Base-by-base conservation (phyloP, 768 basidiomycete genomes). In the Hydnomerulius pinastri region DNA sequence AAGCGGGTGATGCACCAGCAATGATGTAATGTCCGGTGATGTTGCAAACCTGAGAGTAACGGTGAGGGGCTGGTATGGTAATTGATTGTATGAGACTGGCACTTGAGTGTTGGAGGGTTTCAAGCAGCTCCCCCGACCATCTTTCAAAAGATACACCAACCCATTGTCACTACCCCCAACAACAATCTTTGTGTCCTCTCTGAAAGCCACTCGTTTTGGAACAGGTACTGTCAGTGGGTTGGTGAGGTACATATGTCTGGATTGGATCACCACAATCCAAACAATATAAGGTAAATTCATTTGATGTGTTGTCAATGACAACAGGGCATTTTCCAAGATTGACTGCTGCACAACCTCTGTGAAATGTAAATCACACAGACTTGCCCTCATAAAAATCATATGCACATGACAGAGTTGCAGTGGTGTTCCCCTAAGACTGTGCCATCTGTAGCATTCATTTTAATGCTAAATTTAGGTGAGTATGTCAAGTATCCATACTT, bases 161-260 rank as follows among this genome's bases (percentile, higher is more conserved):
- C 55, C 25, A 23, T 17, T 13, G 17, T 56, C 48, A 20, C 55
- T 54, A 4, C 55, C 40, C 1, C 52, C 36, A 17, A 56, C 36
- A 7, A 56, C 18, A 2, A 54, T 33, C 12, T 28, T 56, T 7
- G 39, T 5, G 1, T 54, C 52, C 12, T 56, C 48, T 5, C 44
- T 29, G 24, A 56, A 56, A 1, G 41, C 20, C 2, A 56, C 55
- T 35, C 54, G 55, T 11, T 54, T 56, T 2, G 44, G 48, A 0
- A 56, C 17, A 1, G 15, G 21, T 5, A 54, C 44, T 1, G 15
- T 17, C 4, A 33, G 51, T 5, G 30, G 47, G 2, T 49, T 23
- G 1, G 43, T 53, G 27, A 49, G 8, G 29, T 17, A 50, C n/a
- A n/a, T n/a, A n/a, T 4, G 29, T 56, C 9, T 8, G 15, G n/a